Base-by-base conservation (phyloP, 306 rosid genomes). In the Vigna trinervia region DNA sequence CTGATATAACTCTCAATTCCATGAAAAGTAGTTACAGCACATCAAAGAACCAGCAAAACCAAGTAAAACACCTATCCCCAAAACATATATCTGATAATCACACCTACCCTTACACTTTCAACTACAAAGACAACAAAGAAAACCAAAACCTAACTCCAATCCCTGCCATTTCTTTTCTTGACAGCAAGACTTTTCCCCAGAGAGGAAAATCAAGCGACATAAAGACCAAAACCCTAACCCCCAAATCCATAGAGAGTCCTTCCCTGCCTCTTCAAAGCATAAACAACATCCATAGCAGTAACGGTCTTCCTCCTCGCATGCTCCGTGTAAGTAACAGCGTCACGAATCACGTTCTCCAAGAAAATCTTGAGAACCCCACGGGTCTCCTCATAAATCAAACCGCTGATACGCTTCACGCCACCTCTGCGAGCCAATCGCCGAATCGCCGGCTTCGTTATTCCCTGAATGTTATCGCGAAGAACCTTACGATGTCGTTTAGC, bases 231-330 rank as follows among this genome's bases (percentile, higher is more conserved):
- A 61, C 74, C 82, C 84, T 88, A 90, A 77, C 96, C 92, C 63
- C 96, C 96, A 57, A 90, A 90, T 8, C 94, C 94, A 4, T 87
- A 89, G n/a, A 89, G 86, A 12, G 94, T 89, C 81, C 91, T 87
- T 12, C 94, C 94, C 38, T 89, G 91, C 78, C 94, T 87, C 91
- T 89, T 89, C 6, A 89, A 70, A 0, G 91, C 94, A 28, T 89
- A 89, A 0, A 89, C 94, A 0, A 89, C 94, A 11, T 89, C 94
- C 94, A 89, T 89, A 6, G 91, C 94, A 1, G 94, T 89, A 13
- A 89, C 94, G 0, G 91, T 89, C 85, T 89, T 89, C 72, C 91
- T 75, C 62, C 94, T 76, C 0, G 94, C 94, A 28, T 89, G 94
- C 79, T 89, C 94, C 0, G 94, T 89, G 78, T 89, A 89, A 6